phyloP scores from a whole-genome alignment of 208 protist species.

The Trypanosoma cruzi region DNA sequence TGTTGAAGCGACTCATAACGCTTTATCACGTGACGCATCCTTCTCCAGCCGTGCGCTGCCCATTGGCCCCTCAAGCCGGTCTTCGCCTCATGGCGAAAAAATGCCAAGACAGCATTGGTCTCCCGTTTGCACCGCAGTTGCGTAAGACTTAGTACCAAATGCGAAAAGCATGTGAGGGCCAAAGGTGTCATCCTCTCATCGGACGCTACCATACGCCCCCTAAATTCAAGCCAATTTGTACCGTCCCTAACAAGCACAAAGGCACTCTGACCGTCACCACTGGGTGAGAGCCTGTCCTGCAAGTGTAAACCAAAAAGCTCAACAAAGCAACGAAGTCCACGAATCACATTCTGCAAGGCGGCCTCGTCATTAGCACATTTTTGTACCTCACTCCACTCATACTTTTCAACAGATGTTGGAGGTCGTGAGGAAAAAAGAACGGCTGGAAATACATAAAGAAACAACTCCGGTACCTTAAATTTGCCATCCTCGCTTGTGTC shows the following conservation, averaged over 20 bases:
- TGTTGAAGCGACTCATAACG: constrained; percentile 9
- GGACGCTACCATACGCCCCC: constrained; percentile 33
- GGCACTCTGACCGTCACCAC: not conserved
- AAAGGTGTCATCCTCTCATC: constrained; percentile 36
- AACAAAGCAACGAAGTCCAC: constrained; percentile 66
- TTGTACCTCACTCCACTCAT: constrained; percentile 32
- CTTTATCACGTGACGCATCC: constrained; percentile 5
- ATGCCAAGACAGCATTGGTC: constrained; percentile 39
- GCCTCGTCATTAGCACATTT: constrained; percentile 32
- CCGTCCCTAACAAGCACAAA: constrained; percentile 54
- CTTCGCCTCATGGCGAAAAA: constrained; percentile 48
- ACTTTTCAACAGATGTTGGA: constrained; percentile 27
- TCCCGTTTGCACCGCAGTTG: constrained; percentile 43
- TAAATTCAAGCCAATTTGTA: constrained; percentile 65
- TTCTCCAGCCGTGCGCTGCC: constrained; percentile 25
- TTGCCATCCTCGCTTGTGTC: not conserved
- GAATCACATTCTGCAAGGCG: constrained; percentile 39
- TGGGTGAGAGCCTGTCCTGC: constrained; percentile 1
- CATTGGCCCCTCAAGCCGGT: constrained; percentile 10
- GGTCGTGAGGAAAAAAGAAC: constrained; percentile 7
- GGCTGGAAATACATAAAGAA: constrained; percentile 26
- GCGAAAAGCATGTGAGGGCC: constrained; percentile 42
- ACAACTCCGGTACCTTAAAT: constrained; percentile 25
- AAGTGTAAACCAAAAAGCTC: constrained; percentile 77
- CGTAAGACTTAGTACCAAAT: constrained; percentile 49